Evolutionary conservation across 768 basidiomycete genomes (phyloP), one percentile per base, ranked within the genome.

Genomic region (Boletellus emodensis): DNA sequence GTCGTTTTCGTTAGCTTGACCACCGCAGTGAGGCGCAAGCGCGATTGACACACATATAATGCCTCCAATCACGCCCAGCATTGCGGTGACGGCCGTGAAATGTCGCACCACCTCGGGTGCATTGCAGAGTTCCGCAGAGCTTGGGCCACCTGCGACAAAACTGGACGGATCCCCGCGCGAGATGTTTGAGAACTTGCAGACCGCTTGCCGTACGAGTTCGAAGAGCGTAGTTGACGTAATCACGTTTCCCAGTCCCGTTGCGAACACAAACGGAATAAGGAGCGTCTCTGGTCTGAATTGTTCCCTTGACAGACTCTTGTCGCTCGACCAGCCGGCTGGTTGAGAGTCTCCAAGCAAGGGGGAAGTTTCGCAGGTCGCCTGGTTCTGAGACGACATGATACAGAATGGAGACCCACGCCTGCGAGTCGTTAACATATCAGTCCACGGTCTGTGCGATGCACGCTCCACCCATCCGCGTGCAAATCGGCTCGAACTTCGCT

Each of bases 221-320:
- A 65, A 36, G 14, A 62, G 39, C 5, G 69, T 71, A 1, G 69
- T 69, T 2, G 53, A 13, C 17, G 61, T 47, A 14, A 70, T 51
- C 10, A 35, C 41, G 3, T 12, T 40, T 5, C 64, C 68, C 26
- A 70, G 42, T 7, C 44, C 55, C 12, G 57, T 56, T 28, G 54
- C 52, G 12, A 70, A 43, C 15, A 60, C 59, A 2, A 69, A 54
- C 0, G 69, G 66, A 17, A 68, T 58, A 18, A 70, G 52, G n/a
- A 65, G 56, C 2, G 44, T 57, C 14, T 57, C 48, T 11, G 58
- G 55, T 6, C 6, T 22, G 12, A 18, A 22, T 28, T 7, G 30
- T 3, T 47, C 15, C 17, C 11, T 28, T 17, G 18, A 36, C 12
- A 13, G 20, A 33, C 30, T 10, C 24, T 12, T 48, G 24, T 20